A percentile compares a stretch with the other conserved stretches of the same genome.
Evolutionary conservation across 768 basidiomycete genomes (phyloP).

Genomic region (Lentinula edodes): DNA sequence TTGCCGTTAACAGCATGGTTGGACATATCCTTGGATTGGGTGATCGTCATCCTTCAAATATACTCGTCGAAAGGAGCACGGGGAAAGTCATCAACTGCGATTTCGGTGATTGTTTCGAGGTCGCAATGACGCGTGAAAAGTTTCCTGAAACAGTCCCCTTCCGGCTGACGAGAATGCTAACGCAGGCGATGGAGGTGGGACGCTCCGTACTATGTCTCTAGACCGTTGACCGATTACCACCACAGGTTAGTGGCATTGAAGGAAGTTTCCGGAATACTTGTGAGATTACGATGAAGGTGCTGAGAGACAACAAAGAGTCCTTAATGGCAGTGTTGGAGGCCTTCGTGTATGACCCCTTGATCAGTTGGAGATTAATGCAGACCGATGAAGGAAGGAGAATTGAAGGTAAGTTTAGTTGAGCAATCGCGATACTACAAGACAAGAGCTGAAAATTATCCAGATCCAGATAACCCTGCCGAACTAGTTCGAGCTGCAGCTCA

Average conservation of each 20-base stretch:
- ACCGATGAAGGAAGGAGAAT: constrained; percentile 72
- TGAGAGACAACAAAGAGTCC: constrained; percentile 97
- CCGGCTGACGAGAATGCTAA: constrained; percentile 96
- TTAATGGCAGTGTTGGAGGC: constrained; percentile 98
- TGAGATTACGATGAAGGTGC: constrained; percentile 95
- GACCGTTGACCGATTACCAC: constrained; percentile 6
- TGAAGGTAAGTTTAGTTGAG: constrained; percentile 43
- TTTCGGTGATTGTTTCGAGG: constrained; percentile 97
- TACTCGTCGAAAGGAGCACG: constrained; percentile 84
- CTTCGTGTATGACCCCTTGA: constrained; percentile 96
- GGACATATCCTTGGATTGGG: constrained; percentile 96
- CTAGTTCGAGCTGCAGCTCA: constrained; percentile 63
- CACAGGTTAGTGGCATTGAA: constrained; percentile 92
- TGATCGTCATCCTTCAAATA: constrained; percentile 96
- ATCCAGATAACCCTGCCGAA: constrained; percentile 50
- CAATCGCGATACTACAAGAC: no score
- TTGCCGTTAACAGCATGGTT: constrained; percentile 98
- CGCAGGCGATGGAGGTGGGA: constrained; percentile 96
- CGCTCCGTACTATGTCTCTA: background rate
- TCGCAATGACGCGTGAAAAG: constrained; percentile 97
- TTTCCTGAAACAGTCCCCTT: constrained; percentile 99
- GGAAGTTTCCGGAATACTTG: constrained; percentile 95
- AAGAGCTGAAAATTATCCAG: constrained; percentile 13
- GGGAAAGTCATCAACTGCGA: constrained; percentile 97
- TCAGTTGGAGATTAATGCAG: constrained; percentile 94